Evolutionary conservation across 2,329 filamentous ascomycete genomes (phyloP).

Genomic region (Hypoxylon sp.): DNA sequence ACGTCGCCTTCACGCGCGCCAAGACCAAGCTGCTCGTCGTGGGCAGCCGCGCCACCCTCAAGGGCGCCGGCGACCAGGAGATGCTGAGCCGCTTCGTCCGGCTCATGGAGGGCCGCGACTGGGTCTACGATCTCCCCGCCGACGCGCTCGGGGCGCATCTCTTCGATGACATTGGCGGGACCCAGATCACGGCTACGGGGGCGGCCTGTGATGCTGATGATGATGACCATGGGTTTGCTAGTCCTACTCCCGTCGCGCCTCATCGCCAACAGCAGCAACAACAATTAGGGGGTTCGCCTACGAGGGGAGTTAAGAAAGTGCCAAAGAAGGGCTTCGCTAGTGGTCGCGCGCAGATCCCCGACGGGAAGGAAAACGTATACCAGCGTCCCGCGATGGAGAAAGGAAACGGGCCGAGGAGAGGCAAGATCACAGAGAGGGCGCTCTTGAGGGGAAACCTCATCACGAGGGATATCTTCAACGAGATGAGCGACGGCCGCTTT

Average conservation of each 20-base stretch:
- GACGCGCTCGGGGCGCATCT: conserved; percentile 72
- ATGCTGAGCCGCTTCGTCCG: conserved; percentile 79
- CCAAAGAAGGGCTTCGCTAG: conserved; percentile 43
- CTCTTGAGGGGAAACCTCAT: conserved; percentile 74
- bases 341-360: conserved; percentile 13
- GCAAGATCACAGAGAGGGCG: conserved; percentile 66
- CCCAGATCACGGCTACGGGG: conserved; percentile 54
- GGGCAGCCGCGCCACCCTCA: conserved; percentile 82
- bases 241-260: no score
- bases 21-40: conserved; percentile 91
- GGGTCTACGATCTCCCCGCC: conserved; percentile 77
- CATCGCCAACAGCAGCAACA: conserved; percentile 33
- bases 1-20: conserved; percentile 93
- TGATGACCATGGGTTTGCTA: no score
- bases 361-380: conserved; percentile 56
- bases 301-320: conserved; percentile 39
- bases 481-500: conserved; percentile 57
- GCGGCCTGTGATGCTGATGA: neutral
- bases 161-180: conserved; percentile 65
- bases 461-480: conserved; percentile 80
- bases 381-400: conserved; percentile 48
- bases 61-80: conserved; percentile 74
- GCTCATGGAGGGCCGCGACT: conserved; percentile 79
- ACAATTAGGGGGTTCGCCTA: conserved; percentile 20
- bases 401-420: conserved; percentile 56